Conservation (phyloP, 2,329 filamentous ascomycete species). For the Xylariaceae sp. region DNA sequence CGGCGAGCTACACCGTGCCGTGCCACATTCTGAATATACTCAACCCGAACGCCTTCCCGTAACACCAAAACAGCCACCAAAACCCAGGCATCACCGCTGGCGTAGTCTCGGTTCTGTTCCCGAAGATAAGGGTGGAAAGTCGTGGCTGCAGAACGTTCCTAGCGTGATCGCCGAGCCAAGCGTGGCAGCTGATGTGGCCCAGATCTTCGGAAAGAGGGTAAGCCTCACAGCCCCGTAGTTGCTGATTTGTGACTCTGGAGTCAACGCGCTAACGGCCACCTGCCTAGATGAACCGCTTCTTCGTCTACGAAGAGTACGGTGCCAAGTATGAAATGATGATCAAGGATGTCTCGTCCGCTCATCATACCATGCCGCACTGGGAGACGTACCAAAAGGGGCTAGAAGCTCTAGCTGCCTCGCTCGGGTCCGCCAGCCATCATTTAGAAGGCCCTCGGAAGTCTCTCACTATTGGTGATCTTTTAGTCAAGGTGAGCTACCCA, state of each 20-base stretch:
- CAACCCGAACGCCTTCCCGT: constrained; percentile 30
- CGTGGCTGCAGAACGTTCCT: constrained; percentile 38
- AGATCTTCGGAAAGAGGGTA: constrained; percentile 53
- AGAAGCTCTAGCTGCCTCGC: constrained; percentile 69
- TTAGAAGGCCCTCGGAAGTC: constrained; percentile 62
- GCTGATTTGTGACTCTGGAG: too few species aligned
- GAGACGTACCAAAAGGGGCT: constrained; percentile 75
- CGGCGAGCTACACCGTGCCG: constrained; percentile 59
- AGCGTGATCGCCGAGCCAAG: constrained; percentile 51
- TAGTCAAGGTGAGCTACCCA: constrained; percentile 65
- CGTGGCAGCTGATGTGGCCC: constrained; percentile 53
- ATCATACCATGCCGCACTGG: constrained; percentile 66
- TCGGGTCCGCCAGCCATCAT: constrained; percentile 61
- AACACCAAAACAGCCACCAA: constrained; percentile 12
- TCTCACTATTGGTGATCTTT: constrained; percentile 72
- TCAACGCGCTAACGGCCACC: too few species aligned
- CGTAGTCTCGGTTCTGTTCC: constrained; percentile 39
- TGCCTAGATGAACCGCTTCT: constrained; percentile 72
- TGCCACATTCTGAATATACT: constrained; percentile 61
- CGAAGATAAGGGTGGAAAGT: constrained; percentile 29
- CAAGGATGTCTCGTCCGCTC: constrained; percentile 63
- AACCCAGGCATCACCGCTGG: constrained; percentile 36
- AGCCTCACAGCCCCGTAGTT: too few species aligned
- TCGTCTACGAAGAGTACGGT: constrained; percentile 85
- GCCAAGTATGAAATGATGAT: constrained; percentile 83